Conservation (phyloP, 2,329 filamentous ascomycete species). For the Sclerotinia sclerotiorum region DNA sequence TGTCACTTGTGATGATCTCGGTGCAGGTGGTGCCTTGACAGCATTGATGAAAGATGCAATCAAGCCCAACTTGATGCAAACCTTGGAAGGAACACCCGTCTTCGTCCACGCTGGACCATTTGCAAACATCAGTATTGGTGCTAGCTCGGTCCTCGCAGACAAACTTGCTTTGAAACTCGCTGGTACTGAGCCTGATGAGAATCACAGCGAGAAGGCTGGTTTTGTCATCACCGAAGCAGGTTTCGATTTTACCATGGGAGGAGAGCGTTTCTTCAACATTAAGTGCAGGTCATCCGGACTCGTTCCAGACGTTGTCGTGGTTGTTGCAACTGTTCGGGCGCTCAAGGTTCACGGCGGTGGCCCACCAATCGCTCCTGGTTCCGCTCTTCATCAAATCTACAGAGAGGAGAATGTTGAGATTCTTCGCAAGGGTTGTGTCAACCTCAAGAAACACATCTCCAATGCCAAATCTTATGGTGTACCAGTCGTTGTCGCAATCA, state of each 20-base stretch:
- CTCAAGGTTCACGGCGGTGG: constrained; percentile 97
- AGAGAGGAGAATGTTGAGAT: constrained; percentile 91
- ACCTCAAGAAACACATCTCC: constrained; percentile 90
- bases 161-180: constrained; percentile 94
- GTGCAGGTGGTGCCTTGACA: constrained; percentile 85
- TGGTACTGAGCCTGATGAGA: constrained; percentile 89
- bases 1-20: constrained; percentile 94
- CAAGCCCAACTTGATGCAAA: constrained; percentile 99
- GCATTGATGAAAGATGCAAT: constrained; percentile 97
- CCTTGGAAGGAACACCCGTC: constrained; percentile 91
- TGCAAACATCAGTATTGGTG: constrained; percentile 96
- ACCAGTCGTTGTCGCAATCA: constrained; percentile 94
- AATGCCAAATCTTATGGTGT: constrained; percentile 89
- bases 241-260: constrained; percentile 99
- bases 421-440: constrained; percentile 85
- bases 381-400: constrained; percentile 82
- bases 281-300: constrained; percentile 96
- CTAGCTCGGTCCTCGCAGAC: constrained; percentile 92
- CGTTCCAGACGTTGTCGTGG: constrained; percentile 86
- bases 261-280: constrained; percentile 99
- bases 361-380: constrained; percentile 87
- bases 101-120: constrained; percentile 98
- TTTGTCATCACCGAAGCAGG: constrained; percentile 97
- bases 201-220: constrained; percentile 77
- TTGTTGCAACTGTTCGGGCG: constrained; percentile 92